phyloP scores from a whole-genome alignment of 345 rosid species.

The Corymbia maculata region DNA sequence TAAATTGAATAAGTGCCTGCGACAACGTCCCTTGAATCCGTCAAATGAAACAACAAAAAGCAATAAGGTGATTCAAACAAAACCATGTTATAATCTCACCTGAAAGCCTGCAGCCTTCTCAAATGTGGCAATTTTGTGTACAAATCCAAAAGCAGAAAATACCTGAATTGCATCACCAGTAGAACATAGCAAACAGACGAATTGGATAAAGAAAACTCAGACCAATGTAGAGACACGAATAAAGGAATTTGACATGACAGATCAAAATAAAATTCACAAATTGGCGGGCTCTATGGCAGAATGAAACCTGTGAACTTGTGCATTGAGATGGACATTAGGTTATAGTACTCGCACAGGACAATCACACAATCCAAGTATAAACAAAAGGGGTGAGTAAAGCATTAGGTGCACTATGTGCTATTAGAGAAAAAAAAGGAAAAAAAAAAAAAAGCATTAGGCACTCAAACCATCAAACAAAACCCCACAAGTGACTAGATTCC shows the following conservation, averaged over 20 bases:
- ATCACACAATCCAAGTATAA: constrained; percentile 30
- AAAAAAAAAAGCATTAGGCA: background rate
- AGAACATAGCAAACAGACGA: constrained; percentile 20
- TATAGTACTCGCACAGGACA: constrained; percentile 26
- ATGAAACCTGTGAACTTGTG: constrained; percentile 70
- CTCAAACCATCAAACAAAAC: background rate
- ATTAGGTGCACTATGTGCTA: background rate
- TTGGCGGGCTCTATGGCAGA: constrained; percentile 53
- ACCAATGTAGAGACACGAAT: background rate
- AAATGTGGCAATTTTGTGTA: constrained; percentile 94
- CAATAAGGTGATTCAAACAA: background rate
- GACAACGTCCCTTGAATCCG: background rate
- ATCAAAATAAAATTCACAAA: background rate
- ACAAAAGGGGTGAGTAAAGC: background rate
- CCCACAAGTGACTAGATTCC: background rate
- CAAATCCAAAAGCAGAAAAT: constrained; percentile 97
- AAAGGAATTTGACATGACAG: background rate
- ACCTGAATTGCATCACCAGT: constrained; percentile 29
- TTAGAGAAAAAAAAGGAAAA: background rate
- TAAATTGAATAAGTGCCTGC: constrained; percentile 92
- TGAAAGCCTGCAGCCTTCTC: constrained; percentile 98
- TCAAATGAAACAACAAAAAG: background rate
- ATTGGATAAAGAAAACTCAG: background rate
- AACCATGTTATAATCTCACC: constrained; percentile 23
- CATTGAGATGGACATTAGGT: constrained; percentile 68